These are phyloP conservation scores for Boletus subparvulus DNA, from an alignment of 768 basidiomycete species.

Conservation along the genomic window DNA sequence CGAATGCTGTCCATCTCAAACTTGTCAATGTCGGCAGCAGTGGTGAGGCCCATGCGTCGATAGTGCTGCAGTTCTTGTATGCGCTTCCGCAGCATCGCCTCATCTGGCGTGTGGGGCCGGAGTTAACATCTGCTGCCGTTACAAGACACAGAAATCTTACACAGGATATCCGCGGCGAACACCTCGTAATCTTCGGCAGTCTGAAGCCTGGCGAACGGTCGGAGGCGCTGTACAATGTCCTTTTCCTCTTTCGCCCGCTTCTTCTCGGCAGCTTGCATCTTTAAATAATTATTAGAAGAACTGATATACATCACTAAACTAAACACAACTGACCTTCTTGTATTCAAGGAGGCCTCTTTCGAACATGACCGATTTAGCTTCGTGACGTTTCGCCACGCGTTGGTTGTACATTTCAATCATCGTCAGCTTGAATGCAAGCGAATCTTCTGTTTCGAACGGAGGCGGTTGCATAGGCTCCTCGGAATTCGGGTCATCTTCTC, in stretches of 20 bases:
- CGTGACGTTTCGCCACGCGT: conserved; percentile 79
- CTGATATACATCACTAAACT: too few relatives aligned
- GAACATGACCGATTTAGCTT: conserved; percentile 87
- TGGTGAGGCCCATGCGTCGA: conserved; percentile 80
- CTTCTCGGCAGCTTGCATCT: conserved; percentile 92
- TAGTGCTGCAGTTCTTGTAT: conserved; percentile 92
- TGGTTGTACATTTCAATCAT: conserved; percentile 90
- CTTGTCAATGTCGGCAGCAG: conserved; percentile 85
- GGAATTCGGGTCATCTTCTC: conserved; percentile 55
- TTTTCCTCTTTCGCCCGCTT: conserved; percentile 89
- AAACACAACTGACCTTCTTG: conserved; percentile 68
- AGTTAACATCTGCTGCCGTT: neutral
- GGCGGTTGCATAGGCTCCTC: conserved; percentile 72
- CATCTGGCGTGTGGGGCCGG: conserved; percentile 52
- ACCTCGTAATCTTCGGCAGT: conserved; percentile 89
- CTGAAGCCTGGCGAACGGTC: conserved; percentile 88
- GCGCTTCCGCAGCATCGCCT: conserved; percentile 79
- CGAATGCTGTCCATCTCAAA: conserved; percentile 76
- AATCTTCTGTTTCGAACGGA: conserved; percentile 81
- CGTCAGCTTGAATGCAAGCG: conserved; percentile 84
- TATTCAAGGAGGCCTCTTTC: conserved; percentile 90
- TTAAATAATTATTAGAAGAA: conserved; percentile 2
- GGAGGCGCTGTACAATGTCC: conserved; percentile 84
- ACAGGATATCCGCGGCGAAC: conserved; percentile 85
- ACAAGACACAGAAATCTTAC: conserved; percentile 45